These are phyloP conservation scores for Colletotrichum sp. DNA, from an alignment of 2,329 filamentous ascomycete genomes.

Conservation along the genomic window DNA sequence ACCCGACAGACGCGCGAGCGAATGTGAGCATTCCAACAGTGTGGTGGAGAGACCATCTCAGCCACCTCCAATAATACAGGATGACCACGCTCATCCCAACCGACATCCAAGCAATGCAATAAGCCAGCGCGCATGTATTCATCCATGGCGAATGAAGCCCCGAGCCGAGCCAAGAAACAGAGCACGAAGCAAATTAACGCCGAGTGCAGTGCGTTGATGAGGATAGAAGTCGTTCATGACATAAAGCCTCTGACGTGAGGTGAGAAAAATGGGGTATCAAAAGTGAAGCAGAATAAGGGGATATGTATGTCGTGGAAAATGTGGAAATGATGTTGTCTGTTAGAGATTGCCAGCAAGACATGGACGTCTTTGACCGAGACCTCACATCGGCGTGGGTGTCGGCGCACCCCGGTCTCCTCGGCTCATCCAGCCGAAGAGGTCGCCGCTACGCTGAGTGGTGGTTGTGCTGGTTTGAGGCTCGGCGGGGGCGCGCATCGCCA, in stretches of 20 bases:
- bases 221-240: constrained; percentile 7
- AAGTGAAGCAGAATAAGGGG: constrained; percentile 24
- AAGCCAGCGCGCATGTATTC: neutral
- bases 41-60: neutral
- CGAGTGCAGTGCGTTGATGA: neutral
- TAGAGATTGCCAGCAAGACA: neutral
- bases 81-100: neutral
- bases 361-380: neutral
- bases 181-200: constrained; percentile 16
- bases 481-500: constrained; percentile 33
- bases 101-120: neutral
- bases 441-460: constrained; percentile 34
- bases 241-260: constrained; percentile 13
- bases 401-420: constrained; percentile 42
- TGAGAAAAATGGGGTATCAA: constrained; percentile 39
- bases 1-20: neutral
- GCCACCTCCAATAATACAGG: neutral
- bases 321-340: constrained; percentile 10
- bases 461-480: constrained; percentile 23
- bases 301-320: constrained; percentile 9
- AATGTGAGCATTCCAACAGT: neutral
- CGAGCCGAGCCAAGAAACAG: neutral
- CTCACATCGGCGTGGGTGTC: constrained; percentile 12
- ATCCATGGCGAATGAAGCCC: neutral
- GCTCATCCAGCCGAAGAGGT: constrained; percentile 58